A percentile compares a stretch with the other conserved stretches of the same genome.
phyloP scores from a whole-genome alignment of 2,329 filamentous ascomycete genomes.

The Colletotrichum tamarilloi region DNA sequence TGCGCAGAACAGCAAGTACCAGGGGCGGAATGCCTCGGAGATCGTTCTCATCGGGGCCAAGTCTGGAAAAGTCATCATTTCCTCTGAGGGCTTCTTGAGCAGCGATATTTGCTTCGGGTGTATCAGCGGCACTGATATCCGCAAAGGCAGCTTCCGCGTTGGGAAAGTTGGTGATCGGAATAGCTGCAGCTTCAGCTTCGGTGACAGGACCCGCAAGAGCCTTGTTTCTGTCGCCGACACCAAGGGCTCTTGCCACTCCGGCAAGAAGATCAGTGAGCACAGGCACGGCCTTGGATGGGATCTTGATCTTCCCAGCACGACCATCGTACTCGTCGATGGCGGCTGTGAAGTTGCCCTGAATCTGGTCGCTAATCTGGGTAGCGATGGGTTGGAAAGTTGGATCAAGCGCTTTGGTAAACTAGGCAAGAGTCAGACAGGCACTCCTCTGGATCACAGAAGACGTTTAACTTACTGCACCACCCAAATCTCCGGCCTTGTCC shows the following conservation, averaged over 20 bases:
- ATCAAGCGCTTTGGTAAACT: slow-evolving; percentile 22
- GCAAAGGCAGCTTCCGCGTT: neutral
- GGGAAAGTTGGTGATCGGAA: neutral
- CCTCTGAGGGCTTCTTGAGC: neutral
- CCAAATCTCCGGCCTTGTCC: slow-evolving; percentile 21
- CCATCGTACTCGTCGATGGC: slow-evolving; percentile 20
- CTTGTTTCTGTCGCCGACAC: slow-evolving; percentile 3
- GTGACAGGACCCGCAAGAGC: neutral
- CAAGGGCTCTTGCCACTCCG: slow-evolving; percentile 19
- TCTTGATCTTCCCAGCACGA: slow-evolving; percentile 31
- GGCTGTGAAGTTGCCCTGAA: slow-evolving; percentile 11
- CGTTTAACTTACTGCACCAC: neutral
- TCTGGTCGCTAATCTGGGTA: neutral
- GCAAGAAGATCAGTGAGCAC: slow-evolving; percentile 21
- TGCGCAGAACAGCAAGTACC: slow-evolving; percentile 21
- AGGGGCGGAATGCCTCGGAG: slow-evolving; percentile 18
- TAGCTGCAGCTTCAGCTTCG: neutral
- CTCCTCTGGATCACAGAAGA: neutral
- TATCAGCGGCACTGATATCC: slow-evolving; percentile 19
- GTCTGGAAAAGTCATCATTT: neutral
- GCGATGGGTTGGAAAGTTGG: slow-evolving; percentile 1
- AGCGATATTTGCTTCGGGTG: slow-evolving; percentile 3
- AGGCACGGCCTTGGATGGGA: slow-evolving; percentile 25
- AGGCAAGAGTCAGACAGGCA: neutral
- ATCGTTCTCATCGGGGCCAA: slow-evolving; percentile 22